phyloP scores from a whole-genome alignment of 495 filamentous ascomycete genomes.

The Xylaria venustula region DNA sequence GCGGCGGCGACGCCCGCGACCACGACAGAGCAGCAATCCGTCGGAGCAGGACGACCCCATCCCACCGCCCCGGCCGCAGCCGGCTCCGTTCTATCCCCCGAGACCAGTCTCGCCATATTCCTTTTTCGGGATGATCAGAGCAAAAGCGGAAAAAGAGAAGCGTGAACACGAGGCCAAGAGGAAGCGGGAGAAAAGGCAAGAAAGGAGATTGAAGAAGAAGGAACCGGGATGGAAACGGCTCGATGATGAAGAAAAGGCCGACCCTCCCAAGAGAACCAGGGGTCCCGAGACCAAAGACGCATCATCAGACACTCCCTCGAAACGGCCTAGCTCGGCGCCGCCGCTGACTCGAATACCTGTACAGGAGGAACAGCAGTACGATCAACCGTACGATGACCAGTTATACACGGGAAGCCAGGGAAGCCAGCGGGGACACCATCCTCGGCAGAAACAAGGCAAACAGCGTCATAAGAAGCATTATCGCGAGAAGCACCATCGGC shows the following conservation, averaged over 20 bases:
- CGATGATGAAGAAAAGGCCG: background rate
- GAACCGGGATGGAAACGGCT: no score
- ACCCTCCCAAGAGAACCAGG: background rate
- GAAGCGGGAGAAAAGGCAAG: background rate
- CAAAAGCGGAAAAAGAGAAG: background rate
- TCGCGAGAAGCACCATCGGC: conserved; percentile 1
- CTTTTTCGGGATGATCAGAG: conserved; percentile 3
- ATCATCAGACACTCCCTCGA: background rate
- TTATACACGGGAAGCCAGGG: background rate
- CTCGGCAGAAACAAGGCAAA: background rate
- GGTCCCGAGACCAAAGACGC: background rate
- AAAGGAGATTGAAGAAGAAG: background rate
- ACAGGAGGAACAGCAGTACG: background rate
- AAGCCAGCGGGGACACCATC: background rate
- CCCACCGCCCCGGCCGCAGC: background rate
- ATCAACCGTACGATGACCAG: background rate
- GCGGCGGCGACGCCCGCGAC: conserved; percentile 6
- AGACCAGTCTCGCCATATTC: background rate
- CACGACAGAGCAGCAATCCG: background rate
- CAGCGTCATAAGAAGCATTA: conserved; percentile 12
- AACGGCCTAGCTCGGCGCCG: background rate
- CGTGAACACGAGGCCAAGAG: background rate
- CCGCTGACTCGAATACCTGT: background rate
- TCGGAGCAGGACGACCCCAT: conserved; percentile 1
- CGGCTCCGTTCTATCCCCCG: background rate